Evolutionary conservation across 2,329 filamentous ascomycete species (phyloP).

Genomic region (Alternaria solani): DNA sequence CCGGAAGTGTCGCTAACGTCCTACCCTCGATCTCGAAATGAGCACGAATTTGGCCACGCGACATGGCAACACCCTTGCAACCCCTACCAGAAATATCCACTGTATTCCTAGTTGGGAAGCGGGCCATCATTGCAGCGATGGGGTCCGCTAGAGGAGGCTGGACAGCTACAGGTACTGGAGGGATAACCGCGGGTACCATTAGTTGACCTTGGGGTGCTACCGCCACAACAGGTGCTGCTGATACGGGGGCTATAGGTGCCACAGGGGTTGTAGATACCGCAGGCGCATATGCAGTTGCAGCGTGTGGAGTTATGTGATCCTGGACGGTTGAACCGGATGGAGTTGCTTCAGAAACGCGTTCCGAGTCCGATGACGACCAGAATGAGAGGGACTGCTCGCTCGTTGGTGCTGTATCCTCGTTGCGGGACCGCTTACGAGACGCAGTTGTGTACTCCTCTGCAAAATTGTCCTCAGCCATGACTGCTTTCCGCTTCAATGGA

Average conservation of each 20-base stretch:
- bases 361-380: neutral
- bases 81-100: neutral
- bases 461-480: neutral
- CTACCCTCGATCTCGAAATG: neutral
- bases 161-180: neutral
- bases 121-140: neutral
- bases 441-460: neutral
- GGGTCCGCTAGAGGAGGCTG: neutral
- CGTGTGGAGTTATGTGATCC: neutral
- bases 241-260: neutral
- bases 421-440: neutral
- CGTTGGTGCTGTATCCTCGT: neutral
- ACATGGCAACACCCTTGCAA: neutral
- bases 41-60: slow-evolving; percentile 4
- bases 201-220: neutral
- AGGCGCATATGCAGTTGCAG: neutral
- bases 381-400: neutral
- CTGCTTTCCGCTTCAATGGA: neutral
- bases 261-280: neutral
- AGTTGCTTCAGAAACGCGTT: neutral
- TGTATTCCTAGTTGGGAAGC: neutral
- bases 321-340: neutral
- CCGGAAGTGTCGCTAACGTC: neutral
- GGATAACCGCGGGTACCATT: neutral
- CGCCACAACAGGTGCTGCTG: neutral